A percentile compares a stretch with the other conserved stretches of the same genome.
phyloP scores from a whole-genome alignment of 345 rosid species.

The Lagerstroemia speciosa region DNA sequence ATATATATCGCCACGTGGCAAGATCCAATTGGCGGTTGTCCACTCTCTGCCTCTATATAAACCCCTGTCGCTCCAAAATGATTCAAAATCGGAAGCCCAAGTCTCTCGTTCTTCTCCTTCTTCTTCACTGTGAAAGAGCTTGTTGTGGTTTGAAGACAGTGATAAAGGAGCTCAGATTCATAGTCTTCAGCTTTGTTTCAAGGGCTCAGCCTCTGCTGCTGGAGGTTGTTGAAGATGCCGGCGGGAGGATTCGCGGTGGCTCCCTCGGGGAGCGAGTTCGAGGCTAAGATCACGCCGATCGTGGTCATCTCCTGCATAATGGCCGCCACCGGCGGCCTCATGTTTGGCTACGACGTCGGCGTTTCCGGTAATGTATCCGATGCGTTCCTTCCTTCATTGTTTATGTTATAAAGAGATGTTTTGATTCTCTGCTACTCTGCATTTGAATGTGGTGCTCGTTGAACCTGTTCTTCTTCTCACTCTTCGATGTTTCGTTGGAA shows the following conservation, averaged over 20 bases:
- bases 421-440: not conserved
- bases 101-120: not conserved
- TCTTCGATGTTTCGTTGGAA: not conserved
- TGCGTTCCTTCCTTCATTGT: not conserved
- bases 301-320: conserved; percentile 79
- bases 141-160: no score
- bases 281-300: conserved; percentile 90
- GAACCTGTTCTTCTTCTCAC: not conserved
- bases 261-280: conserved; percentile 36
- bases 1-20: no score
- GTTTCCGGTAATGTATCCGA: conserved; percentile 52
- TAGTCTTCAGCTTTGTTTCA: no score
- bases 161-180: no score
- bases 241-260: conserved; percentile 18
- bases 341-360: conserved; percentile 95
- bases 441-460: not conserved
- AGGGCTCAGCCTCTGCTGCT: not conserved
- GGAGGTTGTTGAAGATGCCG: conserved; percentile 4
- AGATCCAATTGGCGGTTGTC: no score
- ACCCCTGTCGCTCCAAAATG: conserved; percentile 1
- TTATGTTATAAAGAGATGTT: not conserved
- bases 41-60: conserved; percentile 10
- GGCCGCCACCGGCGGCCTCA: conserved; percentile 98
- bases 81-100: not conserved
- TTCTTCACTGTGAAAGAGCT: no score